Conservation (phyloP, 2,329 filamentous ascomycete genomes). For the Fusarium albosuccineum region DNA sequence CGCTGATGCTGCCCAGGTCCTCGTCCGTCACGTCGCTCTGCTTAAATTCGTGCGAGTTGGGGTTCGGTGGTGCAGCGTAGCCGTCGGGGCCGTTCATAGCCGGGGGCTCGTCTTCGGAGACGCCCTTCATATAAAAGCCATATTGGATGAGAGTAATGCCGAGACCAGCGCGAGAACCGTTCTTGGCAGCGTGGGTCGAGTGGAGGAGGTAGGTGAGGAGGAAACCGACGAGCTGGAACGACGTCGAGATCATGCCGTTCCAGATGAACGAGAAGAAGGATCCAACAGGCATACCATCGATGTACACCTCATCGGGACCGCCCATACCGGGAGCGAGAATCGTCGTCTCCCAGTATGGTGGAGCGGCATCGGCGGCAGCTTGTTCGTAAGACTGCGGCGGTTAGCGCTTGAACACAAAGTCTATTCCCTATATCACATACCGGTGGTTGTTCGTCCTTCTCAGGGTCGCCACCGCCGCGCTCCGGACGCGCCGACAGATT, state of each 20-base stretch:
- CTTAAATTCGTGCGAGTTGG: slow-evolving; percentile 91
- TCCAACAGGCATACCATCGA: slow-evolving; percentile 94
- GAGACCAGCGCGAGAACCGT: slow-evolving; percentile 92
- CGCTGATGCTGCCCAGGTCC: slow-evolving; percentile 68
- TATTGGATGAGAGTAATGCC: slow-evolving; percentile 97
- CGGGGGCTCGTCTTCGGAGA: slow-evolving; percentile 58
- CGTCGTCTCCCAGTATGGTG: slow-evolving; percentile 99
- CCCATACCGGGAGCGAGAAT: slow-evolving; percentile 93
- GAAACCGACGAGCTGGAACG: slow-evolving; percentile 97
- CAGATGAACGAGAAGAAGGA: slow-evolving; percentile 89
- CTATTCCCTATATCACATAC: slow-evolving; percentile 66
- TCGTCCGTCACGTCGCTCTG: slow-evolving; percentile 73
- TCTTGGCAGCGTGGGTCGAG: slow-evolving; percentile 98
- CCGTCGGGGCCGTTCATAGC: slow-evolving; percentile 65
- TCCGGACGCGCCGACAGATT: slow-evolving; percentile 94
- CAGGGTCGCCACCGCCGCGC: slow-evolving; percentile 79
- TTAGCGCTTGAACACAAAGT: slow-evolving; percentile 49
- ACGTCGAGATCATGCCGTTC: slow-evolving; percentile 97
- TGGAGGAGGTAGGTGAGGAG: slow-evolving; percentile 97
- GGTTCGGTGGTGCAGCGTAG: slow-evolving; percentile 81
- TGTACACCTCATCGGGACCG: slow-evolving; percentile 94
- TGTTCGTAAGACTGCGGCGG: slow-evolving; percentile 89
- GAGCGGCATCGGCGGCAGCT: slow-evolving; percentile 94
- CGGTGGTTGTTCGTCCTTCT: slow-evolving; percentile 90
- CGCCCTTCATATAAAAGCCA: slow-evolving; percentile 92